Conservation (phyloP, 352 stramenopile species). For the Pythium biforme region DNA sequence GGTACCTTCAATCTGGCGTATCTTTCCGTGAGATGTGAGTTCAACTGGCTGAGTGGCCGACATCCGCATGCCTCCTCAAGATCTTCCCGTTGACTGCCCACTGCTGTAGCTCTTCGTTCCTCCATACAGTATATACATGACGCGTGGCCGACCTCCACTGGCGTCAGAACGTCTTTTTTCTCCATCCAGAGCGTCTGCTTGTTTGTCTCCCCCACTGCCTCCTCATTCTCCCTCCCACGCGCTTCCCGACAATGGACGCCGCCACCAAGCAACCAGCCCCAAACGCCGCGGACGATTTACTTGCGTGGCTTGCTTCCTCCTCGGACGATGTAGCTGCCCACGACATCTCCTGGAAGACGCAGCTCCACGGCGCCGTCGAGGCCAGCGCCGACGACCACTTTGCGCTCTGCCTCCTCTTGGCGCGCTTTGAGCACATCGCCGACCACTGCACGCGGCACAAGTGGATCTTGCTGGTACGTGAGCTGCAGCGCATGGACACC, state of each 20-base stretch:
- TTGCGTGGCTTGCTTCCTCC: constrained; percentile 22
- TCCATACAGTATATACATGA: no score
- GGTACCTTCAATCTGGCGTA: constrained; percentile 16
- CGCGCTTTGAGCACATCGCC: constrained; percentile 1
- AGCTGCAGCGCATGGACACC: constrained; percentile 5
- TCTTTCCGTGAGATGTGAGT: constrained; percentile 8
- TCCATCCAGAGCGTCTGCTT: no score
- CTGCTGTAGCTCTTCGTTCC: no score
- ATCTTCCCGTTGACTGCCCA: no score
- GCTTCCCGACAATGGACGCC: neutral
- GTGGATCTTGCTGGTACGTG: constrained; percentile 1
- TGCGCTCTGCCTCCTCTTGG: constrained; percentile 8
- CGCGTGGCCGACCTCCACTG: neutral
- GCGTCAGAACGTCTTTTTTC: constrained; percentile 59
- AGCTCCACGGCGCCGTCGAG: neutral
- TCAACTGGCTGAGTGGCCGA: neutral
- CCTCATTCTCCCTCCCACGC: neutral
- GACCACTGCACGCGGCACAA: neutral
- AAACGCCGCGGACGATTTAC: constrained; percentile 3
- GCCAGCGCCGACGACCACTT: constrained; percentile 6
- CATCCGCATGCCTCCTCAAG: neutral
- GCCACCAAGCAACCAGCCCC: neutral
- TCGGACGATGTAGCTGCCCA: no score
- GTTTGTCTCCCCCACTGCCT: neutral
- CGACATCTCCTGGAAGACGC: neutral